Base-by-base conservation (phyloP, 2,329 filamentous ascomycete species). In the Penicillium concentricum region DNA sequence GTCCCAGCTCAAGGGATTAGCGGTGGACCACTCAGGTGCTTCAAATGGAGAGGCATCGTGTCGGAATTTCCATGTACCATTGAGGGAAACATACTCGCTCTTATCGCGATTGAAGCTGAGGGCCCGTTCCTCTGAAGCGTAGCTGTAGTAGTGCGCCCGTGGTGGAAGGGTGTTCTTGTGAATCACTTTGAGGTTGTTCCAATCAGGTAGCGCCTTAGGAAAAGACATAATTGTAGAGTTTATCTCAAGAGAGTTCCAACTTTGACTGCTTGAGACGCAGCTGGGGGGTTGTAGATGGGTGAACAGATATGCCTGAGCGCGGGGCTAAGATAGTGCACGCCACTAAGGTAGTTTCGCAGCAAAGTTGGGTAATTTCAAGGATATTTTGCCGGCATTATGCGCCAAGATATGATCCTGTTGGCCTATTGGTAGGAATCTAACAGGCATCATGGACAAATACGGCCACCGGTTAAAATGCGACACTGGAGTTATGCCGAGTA, bases 121-220 rank as follows among this genome's bases (percentile, higher is more conserved):
- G 1, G 84, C 83, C 65, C 82, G 78, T 1, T 73, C 65, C 56
- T 81, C 78, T 15, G 67, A 76, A 37, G 76, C 65, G 64, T 83
- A 86, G 26, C 82, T 72, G 66, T 81, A 80, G 66, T 86, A 87
- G 62, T 82, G 76, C 47, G 82, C 80, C 54, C 85, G 79, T 5
- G 83, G 81, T 9, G 81, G 74, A 6, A 87, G 75, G 1, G 82
- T 84, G 62, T 85, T 85, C 61, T 79, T 81, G 67, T 87, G 85
- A 16, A 87, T 76, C 30, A 87, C 75, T 4, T 78, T 67, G 55
- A 86, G 77, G 62, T 87, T 87, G 68, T 79, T 84, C 83, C 84
- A 87, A 67, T 87, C 84, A 0, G 84, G 84, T 13, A 44, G 5
- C 7, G 16, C 26, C 42, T 48, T 44, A 16, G 59, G 61, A 30